Evolutionary conservation across 1,139 yeast species (phyloP), one percentile per base, ranked within the genome.

Genomic region (Taiozyma sp.): DNA sequence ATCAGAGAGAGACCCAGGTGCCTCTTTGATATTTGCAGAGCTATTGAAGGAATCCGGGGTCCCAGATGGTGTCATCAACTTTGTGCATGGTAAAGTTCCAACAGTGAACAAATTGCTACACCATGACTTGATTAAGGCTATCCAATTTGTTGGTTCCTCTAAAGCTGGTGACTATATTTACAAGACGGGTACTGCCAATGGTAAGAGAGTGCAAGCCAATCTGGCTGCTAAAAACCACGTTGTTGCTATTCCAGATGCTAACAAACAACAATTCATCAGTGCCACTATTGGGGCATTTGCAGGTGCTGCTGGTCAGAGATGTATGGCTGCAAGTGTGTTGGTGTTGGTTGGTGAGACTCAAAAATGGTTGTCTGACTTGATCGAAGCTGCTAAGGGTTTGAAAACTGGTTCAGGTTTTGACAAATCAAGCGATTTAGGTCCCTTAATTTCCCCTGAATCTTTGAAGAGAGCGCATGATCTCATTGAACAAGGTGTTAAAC

Each of bases 301-400:
- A 62, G 93, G 93, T 42, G 93, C 93, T 53, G 91, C 91, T 37
- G 93, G 93, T 53, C 91, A 85, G 72, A 79, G 93, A 67, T 85
- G 93, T 69, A 85, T 85, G 91, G 91, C 91, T 14, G 81, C 86
- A 46, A 80, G 87, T 16, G 89, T 83, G 6, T 74, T 85, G 56
- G 88, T 85, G 22, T 79, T 89, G n/a, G 90, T 85, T 29, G 91
- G 91, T 24, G 76, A 79, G 57, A 75, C 88, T 48, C 76, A 76
- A 64, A 76, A 77, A 55, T 85, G 91, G 91, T 70, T 85, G 48
- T 60, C 68, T 24, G 91, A 84, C 50, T 70, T 85, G 49, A 77
- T 80, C 37, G 74, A 69, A 45, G 83, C 81, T 50, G 88, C 91
- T 21, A 71, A 76, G 60, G 65, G 71, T 55, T 76, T 85, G 61